These are phyloP conservation scores for Xylaria castorea DNA, from an alignment of 495 filamentous ascomycete genomes.

Conservation along the genomic window DNA sequence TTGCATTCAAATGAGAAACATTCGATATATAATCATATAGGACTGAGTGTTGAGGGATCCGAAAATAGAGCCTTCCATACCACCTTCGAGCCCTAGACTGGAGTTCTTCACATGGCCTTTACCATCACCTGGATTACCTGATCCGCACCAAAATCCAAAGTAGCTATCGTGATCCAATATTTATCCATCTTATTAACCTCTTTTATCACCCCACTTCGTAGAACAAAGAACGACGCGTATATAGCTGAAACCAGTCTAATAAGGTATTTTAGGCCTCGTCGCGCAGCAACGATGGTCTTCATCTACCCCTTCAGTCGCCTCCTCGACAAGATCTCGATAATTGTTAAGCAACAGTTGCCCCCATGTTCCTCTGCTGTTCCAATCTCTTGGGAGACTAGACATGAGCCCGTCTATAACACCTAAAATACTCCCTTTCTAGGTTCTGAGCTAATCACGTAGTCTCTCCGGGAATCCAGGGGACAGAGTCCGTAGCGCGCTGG, in stretches of 20 bases:
- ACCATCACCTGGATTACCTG: not conserved
- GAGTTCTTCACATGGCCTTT: not conserved
- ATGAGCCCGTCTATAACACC: no score
- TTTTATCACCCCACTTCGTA: not conserved
- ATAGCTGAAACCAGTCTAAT: no score
- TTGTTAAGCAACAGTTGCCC: not conserved
- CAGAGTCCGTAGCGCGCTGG: not conserved
- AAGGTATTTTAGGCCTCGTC: not conserved
- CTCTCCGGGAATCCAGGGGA: not conserved
- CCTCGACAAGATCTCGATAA: not conserved
- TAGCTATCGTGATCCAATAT: not conserved
- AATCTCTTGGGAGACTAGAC: not conserved
- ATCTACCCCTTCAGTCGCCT: not conserved
- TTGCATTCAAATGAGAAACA: not conserved
- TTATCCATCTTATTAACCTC: not conserved
- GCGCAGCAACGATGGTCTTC: not conserved
- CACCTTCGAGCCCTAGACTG: not conserved
- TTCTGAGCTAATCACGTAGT: no score
- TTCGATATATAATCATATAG: not conserved
- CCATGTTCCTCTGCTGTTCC: not conserved
- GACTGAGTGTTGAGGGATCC: not conserved
- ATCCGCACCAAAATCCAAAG: no score
- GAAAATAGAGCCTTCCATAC: not conserved
- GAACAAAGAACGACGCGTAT: not conserved
- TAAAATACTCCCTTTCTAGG: no score